Conservation (phyloP, 257 asterid species). For the Rubia yunnanensis region DNA sequence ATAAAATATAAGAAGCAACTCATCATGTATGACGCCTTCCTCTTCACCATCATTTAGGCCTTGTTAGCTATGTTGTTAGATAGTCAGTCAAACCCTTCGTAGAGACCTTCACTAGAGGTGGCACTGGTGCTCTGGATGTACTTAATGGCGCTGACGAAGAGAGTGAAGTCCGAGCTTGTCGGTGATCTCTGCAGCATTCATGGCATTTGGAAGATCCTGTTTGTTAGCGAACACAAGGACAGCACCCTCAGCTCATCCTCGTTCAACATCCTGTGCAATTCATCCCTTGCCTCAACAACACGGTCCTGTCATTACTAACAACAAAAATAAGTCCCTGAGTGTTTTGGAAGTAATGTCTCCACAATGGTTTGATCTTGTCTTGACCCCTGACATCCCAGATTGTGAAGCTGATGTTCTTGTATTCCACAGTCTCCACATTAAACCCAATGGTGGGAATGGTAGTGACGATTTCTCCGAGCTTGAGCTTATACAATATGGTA, state of each 20-base stretch:
- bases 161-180: constrained; percentile 71
- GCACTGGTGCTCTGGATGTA: constrained; percentile 70
- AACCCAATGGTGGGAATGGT: constrained; percentile 75
- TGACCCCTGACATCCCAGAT: constrained; percentile 58
- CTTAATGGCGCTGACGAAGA: constrained; percentile 65
- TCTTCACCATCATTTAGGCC: constrained; percentile 24
- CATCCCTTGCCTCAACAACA: constrained; percentile 81
- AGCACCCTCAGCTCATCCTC: constrained; percentile 66
- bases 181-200: constrained; percentile 65
- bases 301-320: constrained; percentile 81
- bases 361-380: constrained; percentile 69
- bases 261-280: constrained; percentile 72
- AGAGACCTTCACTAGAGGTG: constrained; percentile 59
- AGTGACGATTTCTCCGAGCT: constrained; percentile 74
- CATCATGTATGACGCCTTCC: constrained; percentile 9
- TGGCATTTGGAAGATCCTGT: constrained; percentile 67
- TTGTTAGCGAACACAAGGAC: constrained; percentile 64
- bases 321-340: constrained; percentile 78
- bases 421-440: too few species aligned
- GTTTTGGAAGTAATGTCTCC: constrained; percentile 84
- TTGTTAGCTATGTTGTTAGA: constrained; percentile 63
- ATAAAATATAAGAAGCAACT: constrained; percentile 15
- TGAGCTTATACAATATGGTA: constrained; percentile 69
- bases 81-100: constrained; percentile 66
- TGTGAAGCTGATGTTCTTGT: too few species aligned